phyloP scores from a whole-genome alignment of 495 filamentous ascomycete species.

The Acidomyces sp. region DNA sequence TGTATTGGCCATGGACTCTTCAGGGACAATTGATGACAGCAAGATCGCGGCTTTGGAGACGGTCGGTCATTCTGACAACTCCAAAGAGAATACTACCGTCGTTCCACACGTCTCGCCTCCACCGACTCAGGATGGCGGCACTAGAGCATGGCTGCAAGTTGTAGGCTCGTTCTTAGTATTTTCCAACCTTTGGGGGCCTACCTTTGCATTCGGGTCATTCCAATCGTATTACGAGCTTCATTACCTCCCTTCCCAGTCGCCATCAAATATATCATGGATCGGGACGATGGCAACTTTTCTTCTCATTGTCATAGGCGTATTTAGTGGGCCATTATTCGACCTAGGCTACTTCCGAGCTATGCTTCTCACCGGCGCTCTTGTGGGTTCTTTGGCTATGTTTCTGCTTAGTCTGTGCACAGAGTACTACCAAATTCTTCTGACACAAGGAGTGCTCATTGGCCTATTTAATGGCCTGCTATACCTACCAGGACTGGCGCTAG shows the following conservation, averaged over 20 bases:
- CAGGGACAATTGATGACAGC: background rate
- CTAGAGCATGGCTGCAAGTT: constrained; percentile 19
- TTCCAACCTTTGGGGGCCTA: constrained; percentile 48
- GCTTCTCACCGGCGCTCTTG: constrained; percentile 40
- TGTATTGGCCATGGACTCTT: background rate
- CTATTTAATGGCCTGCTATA: constrained; percentile 47
- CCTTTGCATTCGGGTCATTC: constrained; percentile 63
- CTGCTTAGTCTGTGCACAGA: constrained; percentile 49
- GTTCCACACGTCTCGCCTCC: background rate
- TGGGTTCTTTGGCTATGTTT: constrained; percentile 59
- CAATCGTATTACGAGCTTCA: constrained; percentile 56
- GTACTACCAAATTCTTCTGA: constrained; percentile 71
- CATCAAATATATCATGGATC: constrained; percentile 47
- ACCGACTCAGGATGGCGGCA: constrained; percentile 10
- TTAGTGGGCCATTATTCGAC: constrained; percentile 45
- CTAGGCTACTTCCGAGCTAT: constrained; percentile 48
- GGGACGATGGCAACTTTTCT: constrained; percentile 45
- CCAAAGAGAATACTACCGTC: background rate
- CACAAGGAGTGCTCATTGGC: constrained; percentile 68
- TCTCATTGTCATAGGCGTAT: constrained; percentile 38
- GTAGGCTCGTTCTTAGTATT: constrained; percentile 19
- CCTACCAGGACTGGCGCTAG: constrained; percentile 45
- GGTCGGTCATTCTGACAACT: too few relatives aligned
- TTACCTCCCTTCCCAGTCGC: constrained; percentile 17
- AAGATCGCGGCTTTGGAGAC: background rate